Percentiles rank a stretch among this genome's conserved stretches.
phyloP scores from a whole-genome alignment of 495 filamentous ascomycete species.

The Podospora appendiculata region DNA sequence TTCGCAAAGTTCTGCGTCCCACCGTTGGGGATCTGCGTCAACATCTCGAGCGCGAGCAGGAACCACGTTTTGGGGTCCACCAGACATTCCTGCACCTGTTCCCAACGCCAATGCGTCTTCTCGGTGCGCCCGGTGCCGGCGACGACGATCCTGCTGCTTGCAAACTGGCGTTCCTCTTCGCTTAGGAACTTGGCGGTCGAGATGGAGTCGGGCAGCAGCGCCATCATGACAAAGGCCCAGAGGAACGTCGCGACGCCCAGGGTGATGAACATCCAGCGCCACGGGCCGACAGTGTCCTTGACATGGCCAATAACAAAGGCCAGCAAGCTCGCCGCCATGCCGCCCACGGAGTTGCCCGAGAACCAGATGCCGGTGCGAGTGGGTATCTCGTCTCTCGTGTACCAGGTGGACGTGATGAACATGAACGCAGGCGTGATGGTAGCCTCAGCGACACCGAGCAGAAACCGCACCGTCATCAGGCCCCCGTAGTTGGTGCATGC shows the following conservation, averaged over 20 bases:
- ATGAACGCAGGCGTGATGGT: constrained; percentile 53
- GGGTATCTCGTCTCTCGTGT: constrained; percentile 53
- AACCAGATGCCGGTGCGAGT: constrained; percentile 61
- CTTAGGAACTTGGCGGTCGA: constrained; percentile 44
- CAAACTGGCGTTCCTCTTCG: constrained; percentile 37
- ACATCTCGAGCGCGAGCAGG: constrained; percentile 27
- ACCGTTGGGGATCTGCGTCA: constrained; percentile 38
- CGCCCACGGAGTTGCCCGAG: constrained; percentile 50
- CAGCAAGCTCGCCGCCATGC: constrained; percentile 53
- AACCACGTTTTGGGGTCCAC: constrained; percentile 37
- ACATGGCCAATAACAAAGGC: constrained; percentile 50
- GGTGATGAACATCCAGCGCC: constrained; percentile 56
- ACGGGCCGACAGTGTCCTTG: constrained; percentile 53
- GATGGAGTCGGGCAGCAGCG: constrained; percentile 47
- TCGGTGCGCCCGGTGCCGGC: constrained; percentile 28
- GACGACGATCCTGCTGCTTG: constrained; percentile 30
- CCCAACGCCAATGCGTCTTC: constrained; percentile 25
- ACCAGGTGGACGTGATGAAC: constrained; percentile 47
- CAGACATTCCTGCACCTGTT: constrained; percentile 30
- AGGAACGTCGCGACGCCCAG: constrained; percentile 47
- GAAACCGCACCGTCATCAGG: constrained; percentile 45
- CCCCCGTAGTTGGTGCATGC: constrained; percentile 61
- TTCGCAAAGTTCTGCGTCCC: constrained; percentile 37
- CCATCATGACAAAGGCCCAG: constrained; percentile 33
- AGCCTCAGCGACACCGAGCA: constrained; percentile 56